Conservation (phyloP, 768 basidiomycete genomes). For the Dendrothele bispora region DNA sequence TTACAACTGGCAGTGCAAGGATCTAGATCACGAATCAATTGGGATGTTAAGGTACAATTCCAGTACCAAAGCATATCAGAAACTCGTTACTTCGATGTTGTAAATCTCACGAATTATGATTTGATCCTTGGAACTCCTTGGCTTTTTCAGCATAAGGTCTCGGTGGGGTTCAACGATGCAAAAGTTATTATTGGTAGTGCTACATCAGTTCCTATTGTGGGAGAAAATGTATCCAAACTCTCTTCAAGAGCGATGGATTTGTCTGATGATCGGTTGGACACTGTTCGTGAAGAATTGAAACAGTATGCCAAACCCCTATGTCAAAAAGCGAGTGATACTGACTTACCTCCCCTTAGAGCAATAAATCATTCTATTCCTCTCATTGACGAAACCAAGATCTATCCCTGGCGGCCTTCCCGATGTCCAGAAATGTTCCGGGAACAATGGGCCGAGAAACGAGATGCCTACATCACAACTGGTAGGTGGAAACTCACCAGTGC, state of each 20-base stretch:
- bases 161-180: conserved; percentile 25
- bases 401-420: conserved; percentile 15
- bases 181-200: conserved; percentile 14
- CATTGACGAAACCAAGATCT: conserved; percentile 18
- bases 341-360: conserved; percentile 23
- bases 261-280: conserved; percentile 8
- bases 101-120: conserved; percentile 39
- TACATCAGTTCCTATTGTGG: conserved; percentile 13
- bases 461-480: conserved; percentile 17
- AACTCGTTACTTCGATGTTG: conserved; percentile 30
- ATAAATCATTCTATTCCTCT: conserved; percentile 30
- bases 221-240: conserved; percentile 10
- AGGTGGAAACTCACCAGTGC: conserved; percentile 24
- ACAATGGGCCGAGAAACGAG: conserved; percentile 21
- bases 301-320: conserved; percentile 14
- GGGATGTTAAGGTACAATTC: conserved; percentile 4
- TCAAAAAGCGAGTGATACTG: conserved; percentile 1
- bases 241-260: conserved; percentile 11
- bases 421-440: conserved; percentile 23
- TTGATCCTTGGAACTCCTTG: conserved; percentile 35
- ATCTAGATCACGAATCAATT: conserved; percentile 24
- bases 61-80: conserved; percentile 13
- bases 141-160: conserved; percentile 30
- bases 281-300: conserved; percentile 7
- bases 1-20: conserved; percentile 29